phyloP scores from a whole-genome alignment of 1,284 basidiomycete genomes.

The Ganoderma meredithae region DNA sequence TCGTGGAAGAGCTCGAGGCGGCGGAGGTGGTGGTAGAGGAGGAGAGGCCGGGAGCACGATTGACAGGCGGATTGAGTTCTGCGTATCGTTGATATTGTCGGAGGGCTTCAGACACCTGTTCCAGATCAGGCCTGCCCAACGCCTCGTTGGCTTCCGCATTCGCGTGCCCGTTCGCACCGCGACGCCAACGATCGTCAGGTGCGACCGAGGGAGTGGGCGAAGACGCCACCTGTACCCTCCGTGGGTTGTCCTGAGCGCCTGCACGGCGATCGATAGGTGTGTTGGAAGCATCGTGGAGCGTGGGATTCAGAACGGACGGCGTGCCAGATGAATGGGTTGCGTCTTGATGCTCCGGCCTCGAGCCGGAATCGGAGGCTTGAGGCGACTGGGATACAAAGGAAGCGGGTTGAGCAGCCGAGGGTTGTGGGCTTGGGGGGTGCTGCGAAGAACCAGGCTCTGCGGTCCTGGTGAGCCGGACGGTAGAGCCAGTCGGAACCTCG shows the following conservation, averaged over 20 bases:
- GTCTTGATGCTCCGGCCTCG: not conserved
- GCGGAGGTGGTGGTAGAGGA: not conserved
- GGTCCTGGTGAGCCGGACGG: not conserved
- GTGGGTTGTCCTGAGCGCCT: conserved; percentile 5
- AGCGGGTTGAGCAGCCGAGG: not conserved
- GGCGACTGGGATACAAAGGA: not conserved
- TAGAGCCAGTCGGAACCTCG: conserved; percentile 3
- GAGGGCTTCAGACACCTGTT: not conserved
- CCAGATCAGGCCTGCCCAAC: conserved; percentile 1
- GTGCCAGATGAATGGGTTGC: conserved; percentile 4
- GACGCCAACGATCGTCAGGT: conserved; percentile 7
- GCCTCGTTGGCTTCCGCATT: conserved; percentile 9
- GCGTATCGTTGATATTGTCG: conserved; percentile 4
- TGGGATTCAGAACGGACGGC: not conserved
- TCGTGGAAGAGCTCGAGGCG: not conserved
- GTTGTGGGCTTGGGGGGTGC: not conserved
- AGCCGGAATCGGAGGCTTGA: conserved; percentile 3
- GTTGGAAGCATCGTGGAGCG: conserved; percentile 6
- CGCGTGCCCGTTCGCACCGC: conserved; percentile 4
- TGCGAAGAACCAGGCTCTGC: not conserved
- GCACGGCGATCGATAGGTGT: conserved; percentile 13
- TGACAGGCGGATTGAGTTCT: conserved; percentile 9
- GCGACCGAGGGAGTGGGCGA: conserved; percentile 1
- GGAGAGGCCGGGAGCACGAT: not conserved
- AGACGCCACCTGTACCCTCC: conserved; percentile 4